Percentiles rank a stretch among this genome's conserved stretches.
Conservation (phyloP, 1,139 yeast genomes). For the Magnusiomyces fungicola region DNA sequence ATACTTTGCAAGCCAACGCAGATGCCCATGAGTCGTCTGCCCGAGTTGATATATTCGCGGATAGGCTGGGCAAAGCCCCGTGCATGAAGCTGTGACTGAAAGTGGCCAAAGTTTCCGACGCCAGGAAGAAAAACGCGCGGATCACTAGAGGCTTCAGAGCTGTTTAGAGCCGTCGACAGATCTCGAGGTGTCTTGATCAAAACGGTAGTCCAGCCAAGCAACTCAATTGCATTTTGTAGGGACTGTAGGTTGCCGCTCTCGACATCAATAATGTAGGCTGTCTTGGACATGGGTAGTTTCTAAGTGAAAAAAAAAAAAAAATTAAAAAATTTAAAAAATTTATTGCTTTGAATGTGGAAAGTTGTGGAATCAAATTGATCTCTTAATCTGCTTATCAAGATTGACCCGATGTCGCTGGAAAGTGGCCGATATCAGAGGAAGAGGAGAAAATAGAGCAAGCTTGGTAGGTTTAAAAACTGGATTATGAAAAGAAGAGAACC, state of each 20-base stretch:
- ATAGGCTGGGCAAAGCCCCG: slow-evolving; percentile 63
- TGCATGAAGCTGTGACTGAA: slow-evolving; percentile 58
- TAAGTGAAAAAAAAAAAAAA: background rate
- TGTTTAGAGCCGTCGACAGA: slow-evolving; percentile 22
- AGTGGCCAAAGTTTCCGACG: slow-evolving; percentile 94
- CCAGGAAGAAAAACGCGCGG: slow-evolving; percentile 59
- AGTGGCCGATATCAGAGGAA: no score
- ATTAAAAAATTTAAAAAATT: no score
- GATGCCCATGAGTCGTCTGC: slow-evolving; percentile 86
- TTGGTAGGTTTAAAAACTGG: no score
- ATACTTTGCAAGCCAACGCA: slow-evolving; percentile 93
- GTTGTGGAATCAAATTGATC: no score
- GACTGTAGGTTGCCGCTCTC: slow-evolving; percentile 93
- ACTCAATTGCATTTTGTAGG: slow-evolving; percentile 73
- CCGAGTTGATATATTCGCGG: slow-evolving; percentile 55
- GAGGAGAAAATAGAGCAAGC: no score
- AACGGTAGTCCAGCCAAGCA: slow-evolving; percentile 56
- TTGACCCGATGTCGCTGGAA: no score
- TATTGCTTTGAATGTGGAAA: no score
- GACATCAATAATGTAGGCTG: slow-evolving; percentile 81
- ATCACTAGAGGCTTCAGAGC: slow-evolving; percentile 25
- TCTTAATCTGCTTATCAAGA: no score
- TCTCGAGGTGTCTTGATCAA: slow-evolving; percentile 30
- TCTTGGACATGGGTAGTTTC: slow-evolving; percentile 11
- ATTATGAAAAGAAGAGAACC: no score